Conservation (phyloP, 1,284 basidiomycete species). For the Golubevia sp. region DNA sequence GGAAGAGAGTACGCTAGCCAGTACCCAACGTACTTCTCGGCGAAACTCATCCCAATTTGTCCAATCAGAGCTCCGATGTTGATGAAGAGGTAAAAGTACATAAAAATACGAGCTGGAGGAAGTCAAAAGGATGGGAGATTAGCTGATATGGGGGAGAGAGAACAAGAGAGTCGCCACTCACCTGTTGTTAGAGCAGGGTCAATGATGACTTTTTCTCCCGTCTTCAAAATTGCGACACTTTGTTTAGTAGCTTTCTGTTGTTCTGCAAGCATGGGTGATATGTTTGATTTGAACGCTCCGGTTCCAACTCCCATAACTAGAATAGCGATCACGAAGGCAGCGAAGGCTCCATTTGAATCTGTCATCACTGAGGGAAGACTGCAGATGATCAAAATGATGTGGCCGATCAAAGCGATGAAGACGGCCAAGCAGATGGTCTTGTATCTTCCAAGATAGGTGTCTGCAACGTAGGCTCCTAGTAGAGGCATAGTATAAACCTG, state of each 20-base stretch:
- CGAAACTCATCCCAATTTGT: conserved; percentile 63
- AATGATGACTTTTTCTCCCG: conserved; percentile 78
- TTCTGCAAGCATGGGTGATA: conserved; percentile 78
- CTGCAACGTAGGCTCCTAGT: conserved; percentile 62
- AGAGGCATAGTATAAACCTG: conserved; percentile 54
- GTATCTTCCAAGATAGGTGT: conserved; percentile 64
- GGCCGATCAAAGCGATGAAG: conserved; percentile 64
- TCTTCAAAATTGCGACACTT: conserved; percentile 62
- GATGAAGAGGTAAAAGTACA: conserved; percentile 71
- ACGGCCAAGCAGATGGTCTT: conserved; percentile 64
- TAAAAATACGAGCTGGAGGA: conserved; percentile 65
- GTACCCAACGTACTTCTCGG: conserved; percentile 63
- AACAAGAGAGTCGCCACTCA: no score
- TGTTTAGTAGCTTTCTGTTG: conserved; percentile 59
- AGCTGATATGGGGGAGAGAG: no score
- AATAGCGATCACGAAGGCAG: conserved; percentile 71
- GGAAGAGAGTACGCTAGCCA: conserved; percentile 62
- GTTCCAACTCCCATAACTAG: conserved; percentile 72
- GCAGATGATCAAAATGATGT: conserved; percentile 75
- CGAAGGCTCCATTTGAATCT: conserved; percentile 68
- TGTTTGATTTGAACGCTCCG: conserved; percentile 79
- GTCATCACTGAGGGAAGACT: conserved; percentile 75
- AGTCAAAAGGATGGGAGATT: no score
- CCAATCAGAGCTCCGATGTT: conserved; percentile 54
- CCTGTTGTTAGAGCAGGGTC: conserved; percentile 74